Evolutionary conservation across 1,284 basidiomycete genomes (phyloP), one percentile per base, ranked within the genome.

Genomic region (Coniferiporia weirii): DNA sequence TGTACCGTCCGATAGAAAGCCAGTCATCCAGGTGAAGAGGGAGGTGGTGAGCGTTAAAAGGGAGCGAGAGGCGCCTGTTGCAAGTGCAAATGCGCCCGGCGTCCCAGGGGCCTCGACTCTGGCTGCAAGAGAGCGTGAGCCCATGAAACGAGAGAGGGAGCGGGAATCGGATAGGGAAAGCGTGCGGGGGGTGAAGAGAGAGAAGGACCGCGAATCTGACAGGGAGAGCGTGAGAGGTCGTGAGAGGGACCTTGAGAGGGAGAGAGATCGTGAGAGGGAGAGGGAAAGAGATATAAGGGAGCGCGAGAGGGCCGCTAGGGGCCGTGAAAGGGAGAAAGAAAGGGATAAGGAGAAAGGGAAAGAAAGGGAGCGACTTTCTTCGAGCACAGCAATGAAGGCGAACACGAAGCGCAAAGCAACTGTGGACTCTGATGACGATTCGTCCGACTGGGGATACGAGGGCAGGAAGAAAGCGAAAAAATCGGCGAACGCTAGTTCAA

Each of bases 321-420:
- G 27, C 50, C 5, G 66, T 6, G 9, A 35, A 7, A 72, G 66
- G 38, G 71, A 69, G 43, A 67, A 49, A 38, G 49, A 64, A 1
- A 55, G 70, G 57, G 79, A 76, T 36, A 45, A 56, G 19, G 64
- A 66, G 22, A 65, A 62, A 5, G 70, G 72, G 13, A 65, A 64
- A 19, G 52, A 54, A 45, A 60, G 46, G 27, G 54, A 56, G n/a
- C 40, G 27, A 27, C 35, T 32, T n/a, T 47, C 51, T 13, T 19
- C 49, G 10, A 45, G 38, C 40, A 34, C 38, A n/a, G 34, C 47
- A n/a, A 17, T 40, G 17, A 60, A 60, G 20, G 40, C 38, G 19
- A 38, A 19, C n/a, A 19, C 52, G 40, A 56, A 52, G 54, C 48
- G 50, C 35, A 56, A 56, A 38, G 13, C 15, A 52, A 22, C 43